Evolutionary conservation across 2,329 filamentous ascomycete species (phyloP), one percentile per base, ranked within the genome.

Genomic region (Exophiala aquamarina): DNA sequence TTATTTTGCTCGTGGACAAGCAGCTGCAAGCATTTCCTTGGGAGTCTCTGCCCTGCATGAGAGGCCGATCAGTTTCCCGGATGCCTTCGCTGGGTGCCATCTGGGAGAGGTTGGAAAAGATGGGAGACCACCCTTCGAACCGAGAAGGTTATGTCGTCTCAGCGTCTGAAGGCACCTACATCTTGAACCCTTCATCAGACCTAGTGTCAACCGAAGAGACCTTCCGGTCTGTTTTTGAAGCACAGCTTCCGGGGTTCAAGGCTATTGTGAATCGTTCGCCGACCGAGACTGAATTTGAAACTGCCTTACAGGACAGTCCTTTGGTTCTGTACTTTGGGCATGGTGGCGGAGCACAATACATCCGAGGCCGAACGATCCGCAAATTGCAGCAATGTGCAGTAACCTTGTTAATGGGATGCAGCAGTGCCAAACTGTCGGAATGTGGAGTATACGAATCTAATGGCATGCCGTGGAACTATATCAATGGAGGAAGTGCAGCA

Each of bases 281-380:
- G 1, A 81, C 76, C 0, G 92, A 97, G 64, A 69, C 78, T 2
- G 88, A 94, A 52, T 92, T 97, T 66, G 83, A 84, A 54, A 61
- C 70, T 0, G 80, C 79, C 0, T 77, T 98, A 7, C 72, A 79
- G 37, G 67, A 74, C 0, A 83, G 82, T 14, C 83, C 89, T 48
- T 72, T 95, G 2, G 73, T 96, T 18, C 76, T 98, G 9, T 98
- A 98, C 72, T 97, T 98, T 67, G 93, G 93, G 1, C 93, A 98
- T 70, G 93, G 93, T 50, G 92, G 88, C 56, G 93, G 92, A 17
- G 88, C 89, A 20, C 93, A 98, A 68, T 98, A 95, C 68, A 89
- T 98, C 48, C 86, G 91, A 21, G 84, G 87, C 10, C 83, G 89
- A 57, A 88, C 88, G 1, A 83, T 98, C 56, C 86, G 89, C 44